phyloP scores from a whole-genome alignment of 257 asterid species.

The Plantago ovata region DNA sequence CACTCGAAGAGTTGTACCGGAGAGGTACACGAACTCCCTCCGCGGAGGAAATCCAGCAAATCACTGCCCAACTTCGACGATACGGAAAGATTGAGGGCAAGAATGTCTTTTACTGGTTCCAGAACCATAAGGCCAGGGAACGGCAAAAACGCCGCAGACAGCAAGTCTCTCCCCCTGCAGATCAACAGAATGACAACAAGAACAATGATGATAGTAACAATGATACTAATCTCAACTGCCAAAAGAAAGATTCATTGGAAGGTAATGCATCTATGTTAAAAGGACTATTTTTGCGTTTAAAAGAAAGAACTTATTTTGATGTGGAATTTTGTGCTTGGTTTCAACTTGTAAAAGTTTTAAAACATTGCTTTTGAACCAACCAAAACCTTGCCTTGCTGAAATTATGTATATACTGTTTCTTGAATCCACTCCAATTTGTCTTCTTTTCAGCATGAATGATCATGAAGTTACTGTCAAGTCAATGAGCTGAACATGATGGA shows the following conservation, averaged over 20 bases:
- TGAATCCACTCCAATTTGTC: too few relatives aligned
- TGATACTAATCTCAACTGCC: constrained; percentile 6
- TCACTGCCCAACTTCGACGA: constrained; percentile 69
- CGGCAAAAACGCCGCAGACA: constrained; percentile 88
- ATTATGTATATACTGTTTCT: too few relatives aligned
- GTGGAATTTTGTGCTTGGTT: too few relatives aligned
- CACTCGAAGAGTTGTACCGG: constrained; percentile 73
- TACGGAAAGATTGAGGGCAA: constrained; percentile 94
- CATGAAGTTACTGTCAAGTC: neutral
- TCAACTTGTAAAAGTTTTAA: too few relatives aligned
- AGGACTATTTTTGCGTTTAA: too few relatives aligned
- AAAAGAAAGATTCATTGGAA: constrained; percentile 44
- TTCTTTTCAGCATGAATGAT: too few relatives aligned
- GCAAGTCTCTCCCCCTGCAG: constrained; percentile 47
- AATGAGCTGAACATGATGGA: too few relatives aligned
- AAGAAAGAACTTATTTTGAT: too few relatives aligned
- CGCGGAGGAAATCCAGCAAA: constrained; percentile 89
- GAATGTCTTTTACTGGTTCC: constrained; percentile 95
- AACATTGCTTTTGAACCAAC: too few relatives aligned
- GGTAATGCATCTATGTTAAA: constrained; percentile 18
- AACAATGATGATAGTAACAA: neutral
- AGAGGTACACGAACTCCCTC: constrained; percentile 83
- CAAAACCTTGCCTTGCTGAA: too few relatives aligned
- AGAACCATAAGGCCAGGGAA: constrained; percentile 91
- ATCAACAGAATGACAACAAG: constrained; percentile 17